Evolutionary conservation across 2,329 filamentous ascomycete genomes (phyloP).

Genomic region (Lachnellula suecica): DNA sequence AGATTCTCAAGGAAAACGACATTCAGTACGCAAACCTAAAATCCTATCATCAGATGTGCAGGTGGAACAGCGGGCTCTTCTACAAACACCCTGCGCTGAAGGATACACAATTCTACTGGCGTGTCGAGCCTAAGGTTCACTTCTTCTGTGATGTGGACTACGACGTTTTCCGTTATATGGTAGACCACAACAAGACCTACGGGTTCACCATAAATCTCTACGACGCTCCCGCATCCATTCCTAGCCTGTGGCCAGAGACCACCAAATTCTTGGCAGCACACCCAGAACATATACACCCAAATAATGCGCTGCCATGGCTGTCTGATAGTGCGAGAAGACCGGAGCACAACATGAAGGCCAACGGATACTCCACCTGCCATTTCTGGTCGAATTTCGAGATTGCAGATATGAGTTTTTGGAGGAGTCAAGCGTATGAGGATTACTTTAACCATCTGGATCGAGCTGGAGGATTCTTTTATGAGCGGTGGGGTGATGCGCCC

Average conservation of each 20-base stretch:
- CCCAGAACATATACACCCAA: conserved; percentile 74
- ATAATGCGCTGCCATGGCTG: conserved; percentile 87
- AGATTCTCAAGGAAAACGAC: conserved; percentile 76
- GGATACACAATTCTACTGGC: conserved; percentile 91
- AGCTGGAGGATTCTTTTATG: conserved; percentile 96
- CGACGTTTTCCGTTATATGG: conserved; percentile 97
- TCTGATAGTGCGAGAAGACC: conserved; percentile 76
- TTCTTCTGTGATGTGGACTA: conserved; percentile 99
- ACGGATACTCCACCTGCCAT: conserved; percentile 96
- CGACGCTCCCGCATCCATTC: conserved; percentile 83
- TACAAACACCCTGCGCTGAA: conserved; percentile 90
- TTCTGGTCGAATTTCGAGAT: conserved; percentile 99
- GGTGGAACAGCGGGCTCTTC: conserved; percentile 98
- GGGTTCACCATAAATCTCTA: conserved; percentile 98
- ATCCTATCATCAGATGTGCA: conserved; percentile 98
- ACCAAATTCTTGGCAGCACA: conserved; percentile 85
- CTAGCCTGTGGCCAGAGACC: conserved; percentile 93
- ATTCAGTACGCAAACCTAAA: conserved; percentile 88
- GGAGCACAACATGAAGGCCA: conserved; percentile 75
- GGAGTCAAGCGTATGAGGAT: conserved; percentile 85
- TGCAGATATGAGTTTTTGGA: conserved; percentile 88
- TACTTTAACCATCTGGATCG: conserved; percentile 96
- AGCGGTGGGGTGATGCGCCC: conserved; percentile 96
- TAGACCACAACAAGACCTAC: conserved; percentile 97
- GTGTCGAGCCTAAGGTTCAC: conserved; percentile 96